A percentile compares a stretch with the other conserved stretches of the same genome.
Evolutionary conservation across 2,329 filamentous ascomycete species (phyloP).

Genomic region (Talaromyces sp.): DNA sequence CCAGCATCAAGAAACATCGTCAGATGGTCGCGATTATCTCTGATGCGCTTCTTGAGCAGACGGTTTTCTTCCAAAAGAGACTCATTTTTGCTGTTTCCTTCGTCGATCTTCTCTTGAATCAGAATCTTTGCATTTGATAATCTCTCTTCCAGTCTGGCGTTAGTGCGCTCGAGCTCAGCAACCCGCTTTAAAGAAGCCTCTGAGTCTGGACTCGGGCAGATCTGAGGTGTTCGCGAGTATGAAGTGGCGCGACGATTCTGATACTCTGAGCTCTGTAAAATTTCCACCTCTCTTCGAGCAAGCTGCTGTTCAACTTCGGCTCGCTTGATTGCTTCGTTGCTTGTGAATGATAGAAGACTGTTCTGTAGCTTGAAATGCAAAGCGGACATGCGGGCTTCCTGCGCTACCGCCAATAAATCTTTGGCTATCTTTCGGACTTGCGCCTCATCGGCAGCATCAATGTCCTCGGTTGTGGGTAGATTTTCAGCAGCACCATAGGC

Average conservation of each 20-base stretch:
- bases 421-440: slow-evolving; percentile 52
- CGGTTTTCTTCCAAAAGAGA: slow-evolving; percentile 69
- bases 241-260: slow-evolving; percentile 57
- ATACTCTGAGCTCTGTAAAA: slow-evolving; percentile 69
- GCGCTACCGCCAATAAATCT: slow-evolving; percentile 50
- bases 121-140: slow-evolving; percentile 70
- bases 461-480: slow-evolving; percentile 46
- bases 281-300: slow-evolving; percentile 80
- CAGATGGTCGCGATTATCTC: slow-evolving; percentile 84
- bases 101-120: slow-evolving; percentile 73
- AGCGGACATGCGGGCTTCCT: slow-evolving; percentile 71
- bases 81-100: slow-evolving; percentile 68
- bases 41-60: slow-evolving; percentile 74
- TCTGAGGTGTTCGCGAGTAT: slow-evolving; percentile 40
- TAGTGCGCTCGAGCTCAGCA: slow-evolving; percentile 62
- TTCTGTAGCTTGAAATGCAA: slow-evolving; percentile 90
- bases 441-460: slow-evolving; percentile 48
- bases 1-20: slow-evolving; percentile 72
- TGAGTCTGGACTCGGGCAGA: slow-evolving; percentile 46
- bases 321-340: slow-evolving; percentile 75
- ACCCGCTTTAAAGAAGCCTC: slow-evolving; percentile 57
- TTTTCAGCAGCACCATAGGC: slow-evolving; percentile 41
- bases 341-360: slow-evolving; percentile 76
- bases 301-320: slow-evolving; percentile 89
- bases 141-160: slow-evolving; percentile 58